Base-by-base conservation (phyloP, 768 basidiomycete species). In the Rhodotorula toruloides region DNA sequence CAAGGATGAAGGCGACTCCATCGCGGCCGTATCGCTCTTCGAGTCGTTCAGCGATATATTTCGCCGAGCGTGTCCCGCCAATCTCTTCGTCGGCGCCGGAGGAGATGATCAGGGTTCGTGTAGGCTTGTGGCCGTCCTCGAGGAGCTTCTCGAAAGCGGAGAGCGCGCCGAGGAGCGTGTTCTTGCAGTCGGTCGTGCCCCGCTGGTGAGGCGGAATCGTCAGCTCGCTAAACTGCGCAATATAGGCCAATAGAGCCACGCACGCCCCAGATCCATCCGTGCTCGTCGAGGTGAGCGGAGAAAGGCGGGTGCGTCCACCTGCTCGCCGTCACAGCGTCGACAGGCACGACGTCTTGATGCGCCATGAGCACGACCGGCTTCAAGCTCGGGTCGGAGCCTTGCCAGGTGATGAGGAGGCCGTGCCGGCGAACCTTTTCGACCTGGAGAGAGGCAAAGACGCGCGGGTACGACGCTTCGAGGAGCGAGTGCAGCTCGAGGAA, bases 401-500 rank as follows among this genome's bases (percentile, higher is more conserved):
- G 78, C 88, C 88, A 90, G 54, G 84, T 82, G 74, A 84, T 87
- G 13, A 88, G 76, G 25, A 90, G 80, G 0, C 84, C 89, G 71
- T 87, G 87, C 0, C 84, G 87, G 75, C 90, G 89, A 72, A 91
- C 84, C 71, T 84, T 85, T 13, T 84, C 85, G 65, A 87, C 80
- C 37, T 80, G 74, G 50, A 90, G 79, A 14, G 76, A 81, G n/a
- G 79, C 19, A 75, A 88, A 85, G 14, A 67, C 59, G 12, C 36
- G 27, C 8, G 70, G 70, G 54, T 48, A 71, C 4, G 70, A 64
- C 50, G 36, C 14, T 34, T 67, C 66, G 54, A 71, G 66, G 52
- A 67, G 67, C 0, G 43, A 22, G 60, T 67, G 65, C 9, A 71
- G 37, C 32, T 49, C 14, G 21, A 4, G 50, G 1, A 67, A 25